Conservation (phyloP, 2,329 filamentous ascomycete genomes). For the Colletotrichum godetiae region DNA sequence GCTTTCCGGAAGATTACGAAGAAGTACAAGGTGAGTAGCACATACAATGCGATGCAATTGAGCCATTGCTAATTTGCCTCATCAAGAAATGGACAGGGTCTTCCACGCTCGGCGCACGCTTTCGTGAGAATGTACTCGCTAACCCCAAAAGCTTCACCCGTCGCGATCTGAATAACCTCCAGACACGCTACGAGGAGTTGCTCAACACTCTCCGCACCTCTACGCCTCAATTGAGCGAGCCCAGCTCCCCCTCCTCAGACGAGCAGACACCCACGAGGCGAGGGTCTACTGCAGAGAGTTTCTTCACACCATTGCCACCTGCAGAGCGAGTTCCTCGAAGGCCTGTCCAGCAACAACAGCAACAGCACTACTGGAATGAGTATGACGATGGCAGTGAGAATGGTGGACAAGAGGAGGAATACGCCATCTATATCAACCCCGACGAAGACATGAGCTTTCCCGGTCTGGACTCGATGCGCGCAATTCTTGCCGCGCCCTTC, state of each 20-base stretch:
- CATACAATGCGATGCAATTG: background rate
- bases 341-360: constrained; percentile 43
- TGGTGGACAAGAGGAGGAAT: constrained; percentile 66
- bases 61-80: constrained; percentile 1
- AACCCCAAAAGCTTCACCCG: constrained; percentile 78
- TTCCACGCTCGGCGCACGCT: constrained; percentile 69
- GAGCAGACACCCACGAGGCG: constrained; percentile 39
- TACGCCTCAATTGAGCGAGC: constrained; percentile 52
- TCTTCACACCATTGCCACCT: constrained; percentile 28
- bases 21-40: constrained; percentile 75
- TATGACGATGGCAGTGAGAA: constrained; percentile 84
- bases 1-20: constrained; percentile 87
- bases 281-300: constrained; percentile 24
- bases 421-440: constrained; percentile 81
- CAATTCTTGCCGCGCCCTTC: constrained; percentile 60
- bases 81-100: constrained; percentile 84
- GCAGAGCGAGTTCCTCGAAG: constrained; percentile 39
- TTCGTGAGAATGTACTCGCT: constrained; percentile 74
- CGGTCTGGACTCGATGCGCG: constrained; percentile 70
- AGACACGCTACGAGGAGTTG: constrained; percentile 62
- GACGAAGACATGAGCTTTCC: constrained; percentile 70
- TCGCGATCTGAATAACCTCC: constrained; percentile 69
- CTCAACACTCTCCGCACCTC: constrained; percentile 58
- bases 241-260: constrained; percentile 51
- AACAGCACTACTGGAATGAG: constrained; percentile 81